These are phyloP conservation scores for Scutellaria galericulata DNA, from an alignment of 257 asterid species.

Conservation along the genomic window DNA sequence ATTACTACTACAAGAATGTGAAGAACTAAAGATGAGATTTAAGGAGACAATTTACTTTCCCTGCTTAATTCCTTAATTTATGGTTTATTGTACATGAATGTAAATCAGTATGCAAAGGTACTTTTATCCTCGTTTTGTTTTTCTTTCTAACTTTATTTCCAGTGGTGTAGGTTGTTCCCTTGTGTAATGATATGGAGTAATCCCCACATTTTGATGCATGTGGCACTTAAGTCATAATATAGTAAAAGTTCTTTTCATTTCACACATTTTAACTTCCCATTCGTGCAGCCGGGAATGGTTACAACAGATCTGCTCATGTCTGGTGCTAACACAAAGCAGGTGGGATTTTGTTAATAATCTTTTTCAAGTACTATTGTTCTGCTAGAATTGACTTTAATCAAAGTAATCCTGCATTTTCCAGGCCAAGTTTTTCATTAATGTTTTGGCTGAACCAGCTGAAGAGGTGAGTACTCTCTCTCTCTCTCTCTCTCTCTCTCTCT, in stretches of 20 bases:
- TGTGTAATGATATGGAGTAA: neutral
- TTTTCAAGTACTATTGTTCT: neutral
- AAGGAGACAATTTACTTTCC: neutral
- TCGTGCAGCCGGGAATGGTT: conserved; percentile 95
- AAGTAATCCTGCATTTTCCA: conserved; percentile 38
- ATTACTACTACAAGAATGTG: neutral
- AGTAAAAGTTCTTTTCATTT: conserved; percentile 10
- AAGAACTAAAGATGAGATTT: too few species aligned
- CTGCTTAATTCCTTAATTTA: neutral
- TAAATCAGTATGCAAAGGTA: neutral
- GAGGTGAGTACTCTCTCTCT: conserved; percentile 54
- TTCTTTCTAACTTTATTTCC: too few species aligned
- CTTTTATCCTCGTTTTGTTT: neutral
- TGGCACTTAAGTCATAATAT: neutral
- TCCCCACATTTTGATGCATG: neutral
- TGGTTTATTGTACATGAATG: neutral
- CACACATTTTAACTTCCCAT: neutral
- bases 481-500: neutral
- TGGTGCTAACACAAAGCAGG: conserved; percentile 96
- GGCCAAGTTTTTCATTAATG: conserved; percentile 98
- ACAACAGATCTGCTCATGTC: conserved; percentile 98
- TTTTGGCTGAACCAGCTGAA: conserved; percentile 95
- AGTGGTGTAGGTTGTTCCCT: neutral
- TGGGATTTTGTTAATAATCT: conserved; percentile 20
- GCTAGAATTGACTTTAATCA: conserved; percentile 24